phyloP scores from a whole-genome alignment of 2,329 filamentous ascomycete genomes.

The Claviceps maximensis region DNA sequence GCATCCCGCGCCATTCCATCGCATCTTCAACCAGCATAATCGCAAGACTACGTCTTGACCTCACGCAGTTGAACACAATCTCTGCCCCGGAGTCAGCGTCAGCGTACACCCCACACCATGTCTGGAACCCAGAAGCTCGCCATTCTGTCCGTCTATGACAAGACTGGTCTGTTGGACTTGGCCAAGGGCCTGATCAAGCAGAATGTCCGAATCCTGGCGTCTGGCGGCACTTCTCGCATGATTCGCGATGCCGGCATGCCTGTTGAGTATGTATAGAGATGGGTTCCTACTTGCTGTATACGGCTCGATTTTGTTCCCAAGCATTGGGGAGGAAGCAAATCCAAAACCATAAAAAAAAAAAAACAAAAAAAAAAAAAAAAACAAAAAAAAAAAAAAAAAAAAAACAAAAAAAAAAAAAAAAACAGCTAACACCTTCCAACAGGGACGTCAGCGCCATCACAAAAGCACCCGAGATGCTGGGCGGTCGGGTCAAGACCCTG shows the following conservation, averaged over 20 bases:
- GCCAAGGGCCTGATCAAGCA: constrained; percentile 82
- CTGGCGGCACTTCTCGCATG: constrained; percentile 89
- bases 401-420: not conserved
- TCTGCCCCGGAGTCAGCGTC: not conserved
- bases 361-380: not conserved
- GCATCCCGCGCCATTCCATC: not conserved
- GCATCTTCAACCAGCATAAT: not conserved
- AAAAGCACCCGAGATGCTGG: constrained; percentile 91
- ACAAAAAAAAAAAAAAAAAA: not conserved
- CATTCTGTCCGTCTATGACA: constrained; percentile 97
- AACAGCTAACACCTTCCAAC: not conserved
- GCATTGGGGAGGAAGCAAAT: not conserved
- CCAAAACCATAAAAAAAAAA: constrained; percentile 1
- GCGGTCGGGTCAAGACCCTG: constrained; percentile 75
- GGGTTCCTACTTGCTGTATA: too few species aligned
- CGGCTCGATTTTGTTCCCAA: too few species aligned
- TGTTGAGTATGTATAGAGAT: constrained; percentile 57
- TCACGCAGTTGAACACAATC: not conserved
- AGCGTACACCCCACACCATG: constrained; percentile 19
- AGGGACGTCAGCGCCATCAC: constrained; percentile 98
- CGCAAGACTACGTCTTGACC: not conserved
- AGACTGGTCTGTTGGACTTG: constrained; percentile 87
- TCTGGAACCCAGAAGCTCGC: constrained; percentile 48
- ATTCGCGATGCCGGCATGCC: constrained; percentile 92
- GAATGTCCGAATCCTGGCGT: constrained; percentile 85